A percentile compares a stretch with the other conserved stretches of the same genome.
Conservation (phyloP, 129 eudicot genomes). For the Glebionis coronaria region DNA sequence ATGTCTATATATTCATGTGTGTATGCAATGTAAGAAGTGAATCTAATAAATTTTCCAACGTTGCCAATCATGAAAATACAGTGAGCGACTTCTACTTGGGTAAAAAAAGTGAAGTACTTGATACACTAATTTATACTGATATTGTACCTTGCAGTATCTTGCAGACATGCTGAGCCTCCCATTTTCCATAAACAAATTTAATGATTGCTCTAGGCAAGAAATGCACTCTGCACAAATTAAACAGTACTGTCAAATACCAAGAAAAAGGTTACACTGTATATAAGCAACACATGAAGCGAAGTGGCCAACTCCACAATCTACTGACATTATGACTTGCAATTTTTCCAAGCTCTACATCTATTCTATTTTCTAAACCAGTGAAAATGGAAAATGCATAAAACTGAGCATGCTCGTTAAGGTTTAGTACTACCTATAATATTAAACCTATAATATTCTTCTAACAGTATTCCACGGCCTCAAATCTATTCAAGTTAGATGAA, state of each 20-base stretch:
- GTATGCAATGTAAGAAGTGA: too few relatives aligned
- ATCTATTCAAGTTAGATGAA: too few relatives aligned
- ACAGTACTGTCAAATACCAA: neutral
- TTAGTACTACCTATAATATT: too few relatives aligned
- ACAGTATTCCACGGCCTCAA: too few relatives aligned
- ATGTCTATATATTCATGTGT: too few relatives aligned
- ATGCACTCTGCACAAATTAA: slow-evolving; percentile 44
- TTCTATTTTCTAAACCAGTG: neutral
- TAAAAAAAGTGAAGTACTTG: too few relatives aligned
- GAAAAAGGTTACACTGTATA: neutral
- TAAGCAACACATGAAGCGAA: neutral
- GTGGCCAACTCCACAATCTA: neutral
- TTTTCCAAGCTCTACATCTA: neutral
- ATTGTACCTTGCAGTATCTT: slow-evolving; percentile 71
- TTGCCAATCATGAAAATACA: too few relatives aligned
- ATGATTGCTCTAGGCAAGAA: slow-evolving; percentile 59
- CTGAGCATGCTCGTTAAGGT: too few relatives aligned
- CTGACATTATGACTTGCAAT: neutral
- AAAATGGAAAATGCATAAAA: neutral
- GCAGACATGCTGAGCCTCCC: slow-evolving; percentile 78
- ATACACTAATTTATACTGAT: slow-evolving; percentile 3
- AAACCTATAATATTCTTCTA: too few relatives aligned
- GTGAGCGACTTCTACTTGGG: too few relatives aligned
- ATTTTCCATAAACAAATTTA: slow-evolving; percentile 64
- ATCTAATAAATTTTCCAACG: too few relatives aligned